Base-by-base conservation (phyloP, 1,284 basidiomycete genomes). In the Sporisorium graminicola region DNA sequence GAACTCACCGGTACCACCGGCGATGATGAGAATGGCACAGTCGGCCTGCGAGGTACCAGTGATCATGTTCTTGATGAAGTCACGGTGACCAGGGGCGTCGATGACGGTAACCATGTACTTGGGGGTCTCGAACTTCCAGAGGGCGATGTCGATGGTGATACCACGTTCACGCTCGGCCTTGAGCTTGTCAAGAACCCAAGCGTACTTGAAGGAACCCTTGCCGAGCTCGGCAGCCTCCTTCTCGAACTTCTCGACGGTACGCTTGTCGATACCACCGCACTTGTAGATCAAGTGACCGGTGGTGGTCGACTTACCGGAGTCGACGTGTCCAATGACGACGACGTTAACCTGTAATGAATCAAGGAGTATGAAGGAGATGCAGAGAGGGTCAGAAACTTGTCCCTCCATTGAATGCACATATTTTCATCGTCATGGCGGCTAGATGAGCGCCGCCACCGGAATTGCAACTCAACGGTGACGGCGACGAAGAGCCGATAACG, bases 241-340 rank as follows among this genome's bases (percentile, higher is more conserved):
- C 91, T 99, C 96, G 91, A 98, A 99, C 84, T 98, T 99, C 90
- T 99, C 95, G 86, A 99, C 98, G 88, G 95, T 98, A 92, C 97
- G 96, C 91, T 99, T 99, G 89, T 99, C 97, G 90, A 99, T 99
- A 94, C 97, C 97, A 92, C 96, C 96, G 88, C 96, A 99, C 92
- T 99, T 98, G 94, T 98, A 98, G 92, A 99, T 99, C 89, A 99
- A 90, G 91, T 99, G 97, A 85, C 97, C 97, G 86, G 97, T 99
- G 87, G 96, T 99, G 89, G 96, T 99, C 80, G 95, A 98, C 90
- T 98, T 98, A 85, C 96, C 86, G 58, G 83, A 85, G 81, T 85
- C 82, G 82, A 84, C 82, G 78, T 85, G 84, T 72, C 84, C 84
- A 66, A 85, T 85, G 62, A 85, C 84, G 79, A 85, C 84, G 74